A percentile compares a stretch with the other conserved stretches of the same genome.
Evolutionary conservation across 2,329 filamentous ascomycete genomes (phyloP).

Genomic region (Ophiostoma ulmi): DNA sequence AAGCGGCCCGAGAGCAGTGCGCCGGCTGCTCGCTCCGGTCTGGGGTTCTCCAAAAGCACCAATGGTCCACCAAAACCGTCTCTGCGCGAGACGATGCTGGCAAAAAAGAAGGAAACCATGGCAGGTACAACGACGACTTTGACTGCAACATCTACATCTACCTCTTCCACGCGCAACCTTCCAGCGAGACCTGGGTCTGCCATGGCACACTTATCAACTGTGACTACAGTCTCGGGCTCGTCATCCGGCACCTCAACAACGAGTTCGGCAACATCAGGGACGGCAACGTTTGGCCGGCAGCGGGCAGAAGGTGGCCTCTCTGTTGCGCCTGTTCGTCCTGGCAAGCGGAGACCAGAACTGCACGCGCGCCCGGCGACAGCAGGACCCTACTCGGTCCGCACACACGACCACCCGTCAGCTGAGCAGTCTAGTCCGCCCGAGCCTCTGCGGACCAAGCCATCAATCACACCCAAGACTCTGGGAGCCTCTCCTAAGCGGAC

Average conservation of each 20-base stretch:
- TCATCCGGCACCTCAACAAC: slow-evolving; percentile 30
- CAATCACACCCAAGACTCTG: slow-evolving; percentile 46
- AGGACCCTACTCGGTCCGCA: slow-evolving; percentile 59
- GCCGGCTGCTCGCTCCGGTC: slow-evolving; percentile 46
- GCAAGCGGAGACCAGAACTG: slow-evolving; percentile 54
- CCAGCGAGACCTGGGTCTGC: slow-evolving; percentile 57
- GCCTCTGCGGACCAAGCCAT: slow-evolving; percentile 41
- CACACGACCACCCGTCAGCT: slow-evolving; percentile 41
- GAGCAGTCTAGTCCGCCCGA: slow-evolving; percentile 46
- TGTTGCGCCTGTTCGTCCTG: slow-evolving; percentile 58
- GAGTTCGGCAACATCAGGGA: neutral
- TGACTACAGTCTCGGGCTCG: slow-evolving; percentile 39
- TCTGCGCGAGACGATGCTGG: slow-evolving; percentile 76
- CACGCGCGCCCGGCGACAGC: slow-evolving; percentile 58
- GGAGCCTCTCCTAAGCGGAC: slow-evolving; percentile 51
- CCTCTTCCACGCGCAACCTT: slow-evolving; percentile 43
- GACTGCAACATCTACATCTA: neutral
- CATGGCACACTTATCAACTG: slow-evolving; percentile 57
- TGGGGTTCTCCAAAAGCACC: slow-evolving; percentile 60
- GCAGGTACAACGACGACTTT: slow-evolving; percentile 28
- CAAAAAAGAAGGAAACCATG: slow-evolving; percentile 65
- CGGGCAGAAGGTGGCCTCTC: slow-evolving; percentile 51
- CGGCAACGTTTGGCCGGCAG: slow-evolving; percentile 33
- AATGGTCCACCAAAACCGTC: slow-evolving; percentile 55
- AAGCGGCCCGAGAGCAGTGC: slow-evolving; percentile 42